Evolutionary conservation across 179 eudicot species (phyloP), one percentile per base, ranked within the genome.

Genomic region (Silene noctiflora): DNA sequence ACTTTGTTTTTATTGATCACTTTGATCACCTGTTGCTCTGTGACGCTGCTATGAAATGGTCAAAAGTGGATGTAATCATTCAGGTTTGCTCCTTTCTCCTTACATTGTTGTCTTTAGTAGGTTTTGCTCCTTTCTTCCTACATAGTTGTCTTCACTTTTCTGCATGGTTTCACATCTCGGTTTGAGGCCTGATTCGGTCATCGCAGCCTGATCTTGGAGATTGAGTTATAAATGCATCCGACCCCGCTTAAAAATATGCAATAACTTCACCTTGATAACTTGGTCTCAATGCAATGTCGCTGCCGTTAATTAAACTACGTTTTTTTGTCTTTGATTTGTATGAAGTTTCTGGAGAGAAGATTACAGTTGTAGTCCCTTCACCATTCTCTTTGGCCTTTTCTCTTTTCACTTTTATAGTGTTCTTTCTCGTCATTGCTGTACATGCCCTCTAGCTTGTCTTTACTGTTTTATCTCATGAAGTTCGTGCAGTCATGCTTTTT

Each of bases 11-110:
- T 75, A 67, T 95, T 70, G 99, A 95, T 83, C 91, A 95, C 84
- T 88, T 95, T 53, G 99, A 95, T 86, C 95, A 95, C 58, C 58
- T 85, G 51, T 88, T 95, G 60, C 87, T 91, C 39, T 88, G 92
- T 75, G 85, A 84, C 73, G 83, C 86, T 24, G 84, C 87, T 71
- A 86, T 79, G 72, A 56, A 69, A 75, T 93, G 89, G 97, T 83
- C 83, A 74, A 77, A 79, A 82, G 83, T 89, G 73, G 99, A 95
- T 85, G 94, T 89, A 33, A 82, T 95, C 76, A 66, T 95, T 72
- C 99, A 95, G 99, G 99, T 93, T 75, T 46, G 67, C 33, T 53
- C 74, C 63, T 46, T 63, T 46, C 74, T 79, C 33, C 67, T 25
- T 82, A 22, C 20, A 24, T 27, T 0, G 13, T 71, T 73, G 64